Percentiles rank a stretch among this genome's conserved stretches.
Conservation (phyloP, 2,329 filamentous ascomycete species). For the Fusarium falciforme region DNA sequence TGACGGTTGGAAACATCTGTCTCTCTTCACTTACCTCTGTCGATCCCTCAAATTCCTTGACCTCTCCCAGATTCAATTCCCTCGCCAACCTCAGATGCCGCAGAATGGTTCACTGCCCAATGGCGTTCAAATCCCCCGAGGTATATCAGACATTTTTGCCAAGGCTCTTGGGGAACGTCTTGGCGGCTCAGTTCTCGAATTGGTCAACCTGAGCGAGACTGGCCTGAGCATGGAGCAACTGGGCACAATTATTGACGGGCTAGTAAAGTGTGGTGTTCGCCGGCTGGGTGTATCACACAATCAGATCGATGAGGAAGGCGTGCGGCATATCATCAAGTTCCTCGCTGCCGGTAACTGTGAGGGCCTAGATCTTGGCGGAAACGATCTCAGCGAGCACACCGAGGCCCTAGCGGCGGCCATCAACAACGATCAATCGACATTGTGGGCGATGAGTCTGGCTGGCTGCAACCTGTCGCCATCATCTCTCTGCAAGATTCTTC, state of each 20-base stretch:
- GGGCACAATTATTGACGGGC: slow-evolving; percentile 81
- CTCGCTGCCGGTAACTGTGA: slow-evolving; percentile 82
- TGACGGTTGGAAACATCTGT: slow-evolving; percentile 92
- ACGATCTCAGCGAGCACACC: slow-evolving; percentile 72
- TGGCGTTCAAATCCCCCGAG: slow-evolving; percentile 49
- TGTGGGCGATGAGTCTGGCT: slow-evolving; percentile 87
- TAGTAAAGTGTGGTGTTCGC: slow-evolving; percentile 80
- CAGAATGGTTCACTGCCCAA: slow-evolving; percentile 48
- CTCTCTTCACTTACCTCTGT: slow-evolving; percentile 90
- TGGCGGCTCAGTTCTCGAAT: slow-evolving; percentile 80
- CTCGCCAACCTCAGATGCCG: slow-evolving; percentile 53
- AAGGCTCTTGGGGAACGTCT: slow-evolving; percentile 82
- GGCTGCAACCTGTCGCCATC: slow-evolving; percentile 83
- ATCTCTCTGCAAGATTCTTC: slow-evolving; percentile 79
- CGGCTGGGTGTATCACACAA: slow-evolving; percentile 88
- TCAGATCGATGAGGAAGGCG: slow-evolving; percentile 76
- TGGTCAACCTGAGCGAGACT: slow-evolving; percentile 86
- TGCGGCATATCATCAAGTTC: slow-evolving; percentile 82
- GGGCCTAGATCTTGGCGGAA: slow-evolving; percentile 89
- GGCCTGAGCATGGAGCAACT: slow-evolving; percentile 78
- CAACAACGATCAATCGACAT: slow-evolving; percentile 63
- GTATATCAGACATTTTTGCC: slow-evolving; percentile 72
- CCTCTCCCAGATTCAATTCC: slow-evolving; percentile 86
- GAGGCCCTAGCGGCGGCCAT: slow-evolving; percentile 64
- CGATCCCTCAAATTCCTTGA: slow-evolving; percentile 88